phyloP scores from a whole-genome alignment of 1,139 yeast genomes.

The Kluyveromyces sp. region DNA sequence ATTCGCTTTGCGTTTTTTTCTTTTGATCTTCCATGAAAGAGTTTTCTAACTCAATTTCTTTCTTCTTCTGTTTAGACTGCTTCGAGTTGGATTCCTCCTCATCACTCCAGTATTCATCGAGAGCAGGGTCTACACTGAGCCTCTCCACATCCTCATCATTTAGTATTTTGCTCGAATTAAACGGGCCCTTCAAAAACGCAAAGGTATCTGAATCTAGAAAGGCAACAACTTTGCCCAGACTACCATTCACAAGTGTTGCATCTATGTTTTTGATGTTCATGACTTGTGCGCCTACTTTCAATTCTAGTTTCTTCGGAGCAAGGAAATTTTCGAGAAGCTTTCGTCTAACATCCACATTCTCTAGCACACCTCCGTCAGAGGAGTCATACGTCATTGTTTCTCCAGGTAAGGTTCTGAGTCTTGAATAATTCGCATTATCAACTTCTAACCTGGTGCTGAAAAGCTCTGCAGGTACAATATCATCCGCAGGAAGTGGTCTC shows the following conservation, averaged over 20 bases:
- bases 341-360: conserved; percentile 39
- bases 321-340: conserved; percentile 54
- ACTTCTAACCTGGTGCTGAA: conserved; percentile 83
- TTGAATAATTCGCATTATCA: conserved; percentile 59
- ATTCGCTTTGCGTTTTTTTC: conserved; percentile 7
- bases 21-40: conserved; percentile 5
- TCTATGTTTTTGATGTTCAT: conserved; percentile 93
- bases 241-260: conserved; percentile 83
- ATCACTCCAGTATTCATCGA: conserved; percentile 18
- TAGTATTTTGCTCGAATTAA: conserved; percentile 14
- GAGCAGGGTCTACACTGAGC: conserved; percentile 16
- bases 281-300: conserved; percentile 86
- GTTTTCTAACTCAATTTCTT: conserved; percentile 13
- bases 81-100: conserved; percentile 18
- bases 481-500: conserved; percentile 51
- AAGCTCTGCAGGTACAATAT: conserved; percentile 77
- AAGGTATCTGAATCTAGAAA: conserved; percentile 58
- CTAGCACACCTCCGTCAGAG: conserved; percentile 54
- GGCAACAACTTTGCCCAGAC: conserved; percentile 77
- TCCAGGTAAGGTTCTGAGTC: conserved; percentile 49
- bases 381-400: conserved; percentile 45
- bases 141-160: conserved; percentile 11
- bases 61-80: conserved; percentile 19
- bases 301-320: conserved; percentile 55
- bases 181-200: conserved; percentile 32